phyloP scores from a whole-genome alignment of 2,329 filamentous ascomycete species.

The Aspergillus japonicus region DNA sequence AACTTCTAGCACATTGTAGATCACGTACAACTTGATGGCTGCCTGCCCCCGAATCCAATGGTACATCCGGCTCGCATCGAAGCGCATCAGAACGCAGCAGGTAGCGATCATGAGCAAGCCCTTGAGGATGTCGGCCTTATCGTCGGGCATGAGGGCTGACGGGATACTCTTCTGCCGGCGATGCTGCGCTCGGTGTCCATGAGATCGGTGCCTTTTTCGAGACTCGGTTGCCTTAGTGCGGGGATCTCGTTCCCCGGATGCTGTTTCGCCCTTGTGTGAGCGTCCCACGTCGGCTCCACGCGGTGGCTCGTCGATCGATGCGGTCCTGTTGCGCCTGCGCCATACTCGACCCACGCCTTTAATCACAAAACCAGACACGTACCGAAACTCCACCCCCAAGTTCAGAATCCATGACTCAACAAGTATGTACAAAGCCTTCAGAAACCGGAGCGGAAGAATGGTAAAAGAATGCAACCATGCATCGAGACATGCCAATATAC shows the following conservation, averaged over 20 bases:
- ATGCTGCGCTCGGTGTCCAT: constrained; percentile 50
- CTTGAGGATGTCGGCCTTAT: constrained; percentile 94
- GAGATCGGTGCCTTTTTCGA: constrained; percentile 29
- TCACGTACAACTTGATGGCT: constrained; percentile 97
- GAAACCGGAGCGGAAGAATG: constrained; percentile 84
- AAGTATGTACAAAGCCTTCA: constrained; percentile 75
- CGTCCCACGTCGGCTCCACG: constrained; percentile 23
- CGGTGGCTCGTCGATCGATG: constrained; percentile 16
- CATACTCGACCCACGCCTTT: constrained; percentile 76
- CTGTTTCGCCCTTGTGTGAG: constrained; percentile 17
- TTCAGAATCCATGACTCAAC: constrained; percentile 75
- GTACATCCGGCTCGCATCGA: constrained; percentile 97
- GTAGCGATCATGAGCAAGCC: constrained; percentile 84
- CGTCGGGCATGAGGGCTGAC: constrained; percentile 77
- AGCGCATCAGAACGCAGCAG: constrained; percentile 78
- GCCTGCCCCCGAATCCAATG: constrained; percentile 95
- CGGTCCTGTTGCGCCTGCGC: constrained; percentile 50
- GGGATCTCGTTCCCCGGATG: constrained; percentile 23
- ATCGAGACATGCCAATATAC: constrained; percentile 85
- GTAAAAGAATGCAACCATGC: constrained; percentile 97
- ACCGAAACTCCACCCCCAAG: constrained; percentile 67
- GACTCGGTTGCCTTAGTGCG: constrained; percentile 19
- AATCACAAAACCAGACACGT: constrained; percentile 74
- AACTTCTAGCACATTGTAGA: constrained; percentile 93
- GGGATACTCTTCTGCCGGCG: constrained; percentile 79